Base-by-base conservation (phyloP, 1,284 basidiomycete genomes). In the Fomes fomentarius region DNA sequence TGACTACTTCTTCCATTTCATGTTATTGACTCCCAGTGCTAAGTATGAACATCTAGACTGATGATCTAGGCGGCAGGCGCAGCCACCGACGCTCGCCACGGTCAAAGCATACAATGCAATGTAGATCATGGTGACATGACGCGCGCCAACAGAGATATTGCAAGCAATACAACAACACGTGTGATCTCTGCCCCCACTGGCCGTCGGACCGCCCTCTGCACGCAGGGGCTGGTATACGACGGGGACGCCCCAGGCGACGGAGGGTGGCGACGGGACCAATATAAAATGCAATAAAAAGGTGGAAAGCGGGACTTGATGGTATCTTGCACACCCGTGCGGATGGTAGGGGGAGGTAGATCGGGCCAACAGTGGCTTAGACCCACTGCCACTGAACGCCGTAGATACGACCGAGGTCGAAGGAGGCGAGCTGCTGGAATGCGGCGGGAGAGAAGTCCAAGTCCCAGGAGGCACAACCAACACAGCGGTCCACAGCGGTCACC, bases 401-500 rank as follows among this genome's bases (percentile, higher is more conserved):
- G 60, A 89, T 68, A 54, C 85, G 82, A 30, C 88, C 88, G n/a
- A 77, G 39, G 30, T 61, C 37, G 30, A 30, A 15, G 38, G 35
- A 19, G 1, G 76, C 75, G 19, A 83, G 66, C 25, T 52, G 1
- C 2, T 63, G 3, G 70, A 90, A 90, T 4, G 84, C 84, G 9
- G 68, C 3, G 2, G 80, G 82, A 17, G 83, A 83, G 61, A 85
- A 75, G 69, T 87, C 85, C 53, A 89, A 76, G 63, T 81, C 77
- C 41, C 68, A 74, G 14, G 68, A 2, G 0, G 54, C 57, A 61
- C 87, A 91, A 11, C 66, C 86, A 4, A 52, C 67, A 65, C 89
- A 92, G 30, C 87, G 77, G 67, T 92, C 89, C 0, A 74, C 77
- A 55, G 89, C 66, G 0, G 69, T 69, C 30, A 87, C 80, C 0